Evolutionary conservation across 306 rosid genomes (phyloP).

Genomic region (peach (Prunus persica)): Prunus_persica_NCBIv2 NC_034009.1:4582001-4582500

Average conservation of each 20-base stretch:
- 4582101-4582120: not conserved
- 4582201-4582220: too few relatives aligned
- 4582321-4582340: too few relatives aligned
- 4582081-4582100: not conserved
- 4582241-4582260: not conserved
- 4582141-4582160: too few relatives aligned
- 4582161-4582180: too few relatives aligned
- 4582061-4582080: not conserved
- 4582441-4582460: not conserved
- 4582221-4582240: not conserved
- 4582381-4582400: not conserved
- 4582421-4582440: not conserved
- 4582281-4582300: not conserved
- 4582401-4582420: not conserved
- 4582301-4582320: too few relatives aligned
- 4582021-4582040: not conserved
- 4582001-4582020: not conserved
- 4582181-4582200: too few relatives aligned
- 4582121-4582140: not conserved
- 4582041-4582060: not conserved
- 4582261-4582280: not conserved
- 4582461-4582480: not conserved
- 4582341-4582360: too few relatives aligned
- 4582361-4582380: not conserved
- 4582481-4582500: not conserved